Percentiles rank a stretch among this genome's conserved stretches.
Conservation (phyloP, 108 stramenopile species). For the Parmales sp. region DNA sequence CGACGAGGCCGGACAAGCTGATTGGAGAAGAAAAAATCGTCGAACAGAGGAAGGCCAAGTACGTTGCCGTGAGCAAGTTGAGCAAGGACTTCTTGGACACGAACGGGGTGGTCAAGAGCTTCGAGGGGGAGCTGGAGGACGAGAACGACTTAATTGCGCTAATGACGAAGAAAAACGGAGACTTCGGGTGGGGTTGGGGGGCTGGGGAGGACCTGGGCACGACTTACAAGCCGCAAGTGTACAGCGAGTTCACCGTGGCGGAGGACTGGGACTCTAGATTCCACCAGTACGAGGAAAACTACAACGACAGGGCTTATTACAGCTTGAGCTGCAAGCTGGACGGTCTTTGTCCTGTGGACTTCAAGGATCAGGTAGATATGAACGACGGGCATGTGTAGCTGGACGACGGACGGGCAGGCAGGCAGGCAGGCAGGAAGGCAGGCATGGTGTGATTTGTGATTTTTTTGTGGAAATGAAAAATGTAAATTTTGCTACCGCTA, state of each 20-base stretch:
- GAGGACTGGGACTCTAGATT: conserved; percentile 9
- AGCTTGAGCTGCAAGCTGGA: conserved; percentile 41
- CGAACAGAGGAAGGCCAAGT: conserved; percentile 58
- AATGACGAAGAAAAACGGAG: background rate
- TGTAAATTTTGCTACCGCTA: too few relatives aligned
- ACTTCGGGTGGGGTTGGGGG: conserved; percentile 12
- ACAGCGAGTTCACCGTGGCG: conserved; percentile 2
- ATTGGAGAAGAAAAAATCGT: conserved; percentile 44
- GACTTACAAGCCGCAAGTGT: conserved; percentile 18
- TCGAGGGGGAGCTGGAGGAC: conserved; percentile 57
- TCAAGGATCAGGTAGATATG: conserved; percentile 28
- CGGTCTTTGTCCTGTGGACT: conserved; percentile 44
- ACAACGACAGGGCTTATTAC: conserved; percentile 41
- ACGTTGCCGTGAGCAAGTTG: conserved; percentile 54
- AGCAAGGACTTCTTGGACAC: conserved; percentile 62
- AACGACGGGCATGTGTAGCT: too few relatives aligned
- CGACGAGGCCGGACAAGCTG: conserved; percentile 61
- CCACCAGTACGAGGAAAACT: conserved; percentile 33
- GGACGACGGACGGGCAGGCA: too few relatives aligned
- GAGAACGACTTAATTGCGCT: conserved; percentile 30
- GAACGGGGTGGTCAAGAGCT: conserved; percentile 31
- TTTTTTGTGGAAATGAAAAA: too few relatives aligned
- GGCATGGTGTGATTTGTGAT: too few relatives aligned
- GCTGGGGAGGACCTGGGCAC: conserved; percentile 2
- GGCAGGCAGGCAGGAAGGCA: too few relatives aligned